Evolutionary conservation across 306 rosid species (phyloP).

Genomic region (Bauhinia variegata): DNA sequence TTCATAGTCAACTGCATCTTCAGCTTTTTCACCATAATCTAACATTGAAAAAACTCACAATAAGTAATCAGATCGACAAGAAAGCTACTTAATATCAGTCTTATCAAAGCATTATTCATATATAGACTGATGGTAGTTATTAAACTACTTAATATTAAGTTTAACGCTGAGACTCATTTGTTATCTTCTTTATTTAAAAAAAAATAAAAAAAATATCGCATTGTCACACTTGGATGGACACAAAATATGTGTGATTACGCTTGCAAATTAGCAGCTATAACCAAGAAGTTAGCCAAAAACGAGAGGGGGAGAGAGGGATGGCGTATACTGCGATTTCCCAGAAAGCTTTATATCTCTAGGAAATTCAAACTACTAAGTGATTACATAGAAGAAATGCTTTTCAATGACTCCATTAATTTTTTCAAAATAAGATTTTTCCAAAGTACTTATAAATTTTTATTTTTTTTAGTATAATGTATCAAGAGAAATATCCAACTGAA

Average conservation of each 20-base stretch:
- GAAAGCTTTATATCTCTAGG: not conserved
- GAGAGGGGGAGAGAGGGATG: not conserved
- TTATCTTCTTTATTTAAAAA: not conserved
- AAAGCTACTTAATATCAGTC: slow-evolving; percentile 5
- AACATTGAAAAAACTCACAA: slow-evolving; percentile 36
- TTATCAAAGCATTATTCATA: not conserved
- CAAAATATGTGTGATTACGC: not conserved
- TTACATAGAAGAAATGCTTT: slow-evolving; percentile 11
- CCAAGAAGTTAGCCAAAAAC: not conserved
- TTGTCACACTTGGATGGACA: slow-evolving; percentile 1
- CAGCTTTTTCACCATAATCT: slow-evolving; percentile 92
- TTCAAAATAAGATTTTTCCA: slow-evolving; percentile 9
- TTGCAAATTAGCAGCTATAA: not conserved
- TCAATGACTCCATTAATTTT: slow-evolving; percentile 2
- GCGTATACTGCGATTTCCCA: slow-evolving; percentile 2
- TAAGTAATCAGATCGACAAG: slow-evolving; percentile 36
- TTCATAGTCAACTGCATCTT: slow-evolving; percentile 91
- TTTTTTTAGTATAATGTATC: not conserved
- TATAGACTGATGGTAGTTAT: slow-evolving; percentile 2
- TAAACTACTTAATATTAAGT: not conserved
- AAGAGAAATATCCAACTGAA: slow-evolving; percentile 3
- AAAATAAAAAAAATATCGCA: not conserved
- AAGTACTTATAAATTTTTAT: not conserved
- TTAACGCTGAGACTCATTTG: slow-evolving; percentile 2
- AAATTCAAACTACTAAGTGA: slow-evolving; percentile 23